These are phyloP conservation scores for Strigomonas culicis DNA, from an alignment of 208 protist genomes.

Conservation along the genomic window DNA sequence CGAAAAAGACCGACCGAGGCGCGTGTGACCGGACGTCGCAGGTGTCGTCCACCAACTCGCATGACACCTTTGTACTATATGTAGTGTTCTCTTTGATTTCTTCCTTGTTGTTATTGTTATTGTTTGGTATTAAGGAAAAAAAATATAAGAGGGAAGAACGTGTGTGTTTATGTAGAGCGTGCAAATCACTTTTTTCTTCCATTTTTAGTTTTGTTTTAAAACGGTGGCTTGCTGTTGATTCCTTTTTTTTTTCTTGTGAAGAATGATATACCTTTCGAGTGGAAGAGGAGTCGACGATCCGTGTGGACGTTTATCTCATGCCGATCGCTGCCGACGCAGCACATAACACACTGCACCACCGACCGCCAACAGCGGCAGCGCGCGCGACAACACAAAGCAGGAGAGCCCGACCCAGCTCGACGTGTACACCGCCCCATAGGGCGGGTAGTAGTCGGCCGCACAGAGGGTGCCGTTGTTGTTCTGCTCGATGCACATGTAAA, in stretches of 20 bases:
- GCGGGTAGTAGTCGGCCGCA: conserved; percentile 33
- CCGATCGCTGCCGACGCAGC: too few species aligned
- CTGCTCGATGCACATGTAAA: conserved; percentile 55
- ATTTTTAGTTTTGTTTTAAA: not conserved
- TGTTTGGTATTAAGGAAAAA: not conserved
- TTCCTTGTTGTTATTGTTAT: not conserved
- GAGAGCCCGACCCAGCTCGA: conserved; percentile 14
- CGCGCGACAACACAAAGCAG: conserved; percentile 19
- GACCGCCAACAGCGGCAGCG: not conserved
- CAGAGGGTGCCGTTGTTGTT: conserved; percentile 12
- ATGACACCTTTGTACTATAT: too few species aligned
- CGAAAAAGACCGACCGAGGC: too few species aligned
- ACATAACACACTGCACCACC: too few species aligned
- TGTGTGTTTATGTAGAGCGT: not conserved
- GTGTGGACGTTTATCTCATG: not conserved
- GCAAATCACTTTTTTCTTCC: not conserved
- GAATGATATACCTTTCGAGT: not conserved
- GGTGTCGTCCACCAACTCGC: too few species aligned
- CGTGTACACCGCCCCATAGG: conserved; percentile 50
- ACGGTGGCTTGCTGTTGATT: not conserved
- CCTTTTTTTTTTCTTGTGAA: not conserved
- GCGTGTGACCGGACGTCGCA: too few species aligned
- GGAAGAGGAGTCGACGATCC: not conserved
- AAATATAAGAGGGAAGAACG: not conserved
- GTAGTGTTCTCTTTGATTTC: too few species aligned